Base-by-base conservation (phyloP, 2,329 filamentous ascomycete genomes). In the Fusarium zealandicum region DNA sequence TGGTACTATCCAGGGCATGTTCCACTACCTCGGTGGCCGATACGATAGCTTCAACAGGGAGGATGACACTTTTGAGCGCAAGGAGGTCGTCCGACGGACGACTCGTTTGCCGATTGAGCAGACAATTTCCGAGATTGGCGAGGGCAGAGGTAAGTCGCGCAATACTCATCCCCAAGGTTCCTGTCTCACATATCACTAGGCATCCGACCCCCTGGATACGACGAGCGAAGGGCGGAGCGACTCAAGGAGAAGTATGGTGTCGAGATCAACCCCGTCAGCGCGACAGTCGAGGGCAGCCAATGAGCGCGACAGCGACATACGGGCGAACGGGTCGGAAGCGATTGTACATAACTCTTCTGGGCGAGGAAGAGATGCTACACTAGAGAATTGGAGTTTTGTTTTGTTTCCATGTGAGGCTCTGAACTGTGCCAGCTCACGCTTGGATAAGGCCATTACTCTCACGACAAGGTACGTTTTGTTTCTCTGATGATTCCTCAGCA, bases 181-280 rank as follows among this genome's bases (percentile, higher is more conserved):
- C 47, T 63, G 43, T 69, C 64, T 54, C 31, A 63, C 52, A 35
- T 13, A 37, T 36, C 25, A 46, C 7, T 65, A 96, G 92, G 90
- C 49, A 91, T 96, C 67, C 82, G 88, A 65, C 89, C 84, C 33
- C 87, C 90, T 13, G 91, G 91, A 44, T 96, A 95, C 72, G 89
- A 90, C 66, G 90, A 96, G 80, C 83, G 93, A 74, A 87, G 93
- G 74, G 85, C 86, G 64, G 81, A 92, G 78, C 84, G 90, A 67
- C 82, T 97, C 74, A 88, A 90, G 83, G 88, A 92, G 76, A 90
- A 87, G 75, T 96, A 96, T 70, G 92, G 92, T 54, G 85, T 96
- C 69, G 92, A 96, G 63, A 87, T 96, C 70, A 84, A 88, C 69
- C 83, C 86, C 49, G 84, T 88, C 63, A 82, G 75, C 52, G 79